These are phyloP conservation scores for Plasmodium vivax DNA, from an alignment of 169 alveolate genomes.

Conservation along the genomic window DNA sequence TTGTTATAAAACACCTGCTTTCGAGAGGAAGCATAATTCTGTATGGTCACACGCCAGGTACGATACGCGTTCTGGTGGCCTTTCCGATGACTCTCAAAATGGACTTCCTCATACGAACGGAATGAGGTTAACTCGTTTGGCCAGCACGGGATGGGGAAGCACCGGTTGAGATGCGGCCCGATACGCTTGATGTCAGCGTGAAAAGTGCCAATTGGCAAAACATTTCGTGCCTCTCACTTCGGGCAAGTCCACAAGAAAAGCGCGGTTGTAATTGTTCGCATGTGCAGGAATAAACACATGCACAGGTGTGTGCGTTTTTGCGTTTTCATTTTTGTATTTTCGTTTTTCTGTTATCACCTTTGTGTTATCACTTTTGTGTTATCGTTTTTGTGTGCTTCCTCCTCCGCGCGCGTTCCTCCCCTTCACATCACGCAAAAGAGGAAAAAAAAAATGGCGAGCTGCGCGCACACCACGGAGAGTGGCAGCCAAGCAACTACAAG, in stretches of 20 bases:
- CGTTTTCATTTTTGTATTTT: background rate
- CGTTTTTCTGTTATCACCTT: too few species aligned
- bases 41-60: background rate
- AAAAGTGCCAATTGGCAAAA: background rate
- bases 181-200: background rate
- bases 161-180: background rate
- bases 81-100: background rate
- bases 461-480: background rate
- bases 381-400: background rate
- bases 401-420: background rate
- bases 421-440: background rate
- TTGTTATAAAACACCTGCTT: background rate
- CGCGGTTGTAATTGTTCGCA: background rate
- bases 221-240: background rate
- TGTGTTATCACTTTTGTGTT: too few species aligned
- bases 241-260: background rate
- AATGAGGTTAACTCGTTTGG: background rate
- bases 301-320: background rate
- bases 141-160: background rate
- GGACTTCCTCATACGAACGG: background rate
- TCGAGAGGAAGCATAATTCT: background rate
- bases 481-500: background rate
- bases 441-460: background rate
- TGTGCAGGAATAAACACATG: background rate
- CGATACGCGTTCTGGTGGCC: background rate